These are phyloP conservation scores for Xylariaceae sp. DNA, from an alignment of 2,329 filamentous ascomycete genomes.

Conservation along the genomic window DNA sequence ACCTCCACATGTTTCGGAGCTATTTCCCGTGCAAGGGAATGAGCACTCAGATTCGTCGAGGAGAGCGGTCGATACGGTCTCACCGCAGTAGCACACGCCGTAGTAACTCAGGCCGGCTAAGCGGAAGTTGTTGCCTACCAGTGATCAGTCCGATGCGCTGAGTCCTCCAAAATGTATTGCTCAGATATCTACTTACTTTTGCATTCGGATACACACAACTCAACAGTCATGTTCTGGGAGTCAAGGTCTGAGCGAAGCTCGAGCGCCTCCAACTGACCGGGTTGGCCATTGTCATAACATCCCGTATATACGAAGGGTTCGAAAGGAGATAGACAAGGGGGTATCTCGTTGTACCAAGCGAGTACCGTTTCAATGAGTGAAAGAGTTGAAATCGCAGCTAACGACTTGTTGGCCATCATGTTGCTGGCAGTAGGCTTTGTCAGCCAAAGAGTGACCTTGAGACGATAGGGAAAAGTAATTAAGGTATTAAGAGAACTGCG, in stretches of 20 bases:
- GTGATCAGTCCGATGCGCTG: no score
- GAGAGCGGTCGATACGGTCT: slow-evolving; percentile 51
- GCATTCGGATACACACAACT: slow-evolving; percentile 48
- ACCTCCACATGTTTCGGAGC: slow-evolving; percentile 36
- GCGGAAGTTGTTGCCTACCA: slow-evolving; percentile 45
- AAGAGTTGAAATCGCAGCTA: slow-evolving; percentile 39
- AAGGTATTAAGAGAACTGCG: neutral
- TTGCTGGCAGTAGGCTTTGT: slow-evolving; percentile 1
- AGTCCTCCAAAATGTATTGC: no score
- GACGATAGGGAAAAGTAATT: slow-evolving; percentile 1
- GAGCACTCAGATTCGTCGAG: slow-evolving; percentile 54
- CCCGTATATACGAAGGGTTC: slow-evolving; percentile 48
- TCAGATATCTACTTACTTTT: slow-evolving; percentile 39
- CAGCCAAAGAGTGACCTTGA: neutral
- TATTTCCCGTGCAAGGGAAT: slow-evolving; percentile 51
- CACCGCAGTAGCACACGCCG: slow-evolving; percentile 52
- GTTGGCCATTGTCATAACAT: slow-evolving; percentile 43
- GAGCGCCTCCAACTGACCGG: slow-evolving; percentile 33
- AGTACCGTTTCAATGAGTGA: slow-evolving; percentile 36
- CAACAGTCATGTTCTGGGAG: slow-evolving; percentile 43
- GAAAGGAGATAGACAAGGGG: slow-evolving; percentile 44
- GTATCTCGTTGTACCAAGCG: slow-evolving; percentile 44
- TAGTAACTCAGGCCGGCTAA: slow-evolving; percentile 52
- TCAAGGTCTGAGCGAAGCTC: slow-evolving; percentile 41
- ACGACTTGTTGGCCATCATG: slow-evolving; percentile 35